Base-by-base conservation (phyloP, 306 rosid genomes). In the Acacia melanoxylon region DNA sequence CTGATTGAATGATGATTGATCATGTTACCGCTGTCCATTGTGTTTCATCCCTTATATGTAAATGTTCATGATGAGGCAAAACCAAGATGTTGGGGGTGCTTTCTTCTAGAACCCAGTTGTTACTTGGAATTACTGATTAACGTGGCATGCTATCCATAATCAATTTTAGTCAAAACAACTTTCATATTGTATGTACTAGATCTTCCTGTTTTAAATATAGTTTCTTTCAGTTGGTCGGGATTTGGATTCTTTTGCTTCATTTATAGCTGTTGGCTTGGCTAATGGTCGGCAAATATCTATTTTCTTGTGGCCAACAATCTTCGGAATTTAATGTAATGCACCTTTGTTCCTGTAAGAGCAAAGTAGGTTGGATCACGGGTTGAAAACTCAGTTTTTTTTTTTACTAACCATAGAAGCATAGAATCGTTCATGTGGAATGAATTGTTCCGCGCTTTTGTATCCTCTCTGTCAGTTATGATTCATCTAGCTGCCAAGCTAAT, bases 291-390 rank as follows among this genome's bases (percentile, higher is more conserved):
- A 75, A 84, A 75, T 68, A 62, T 76, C 76, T 76, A 10, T 8
- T 59, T 68, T 83, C 44, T 16, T 83, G 86, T 83, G 86, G 76
- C 19, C 61, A 52, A 68, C 62, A 79, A 16, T 48, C 74, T 66
- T 79, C 68, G 77, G 62, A 79, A 80, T 83, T 59, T 71, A 83
- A 70, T 67, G 82, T 31, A 76, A 70, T 58, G 71, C 33, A 10
- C 20, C 74, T 58, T 20, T 68, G 35, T 19, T 76, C 46, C 56
- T 69, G 35, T 72, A 48, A 25, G 42, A 79, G 27, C 7, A 27
- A 35, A 13, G 61, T 44, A 68, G 58, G 75, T 42, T 37, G 86
- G 59, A 49, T 79, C 86, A 76, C 78, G 82, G 82, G 80, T 75
- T 71, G 80, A 79, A 75, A 44, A 67, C 41, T 78, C 61, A 71